Conservation (phyloP, 2,329 filamentous ascomycete genomes). For the Cercospora canescens region DNA sequence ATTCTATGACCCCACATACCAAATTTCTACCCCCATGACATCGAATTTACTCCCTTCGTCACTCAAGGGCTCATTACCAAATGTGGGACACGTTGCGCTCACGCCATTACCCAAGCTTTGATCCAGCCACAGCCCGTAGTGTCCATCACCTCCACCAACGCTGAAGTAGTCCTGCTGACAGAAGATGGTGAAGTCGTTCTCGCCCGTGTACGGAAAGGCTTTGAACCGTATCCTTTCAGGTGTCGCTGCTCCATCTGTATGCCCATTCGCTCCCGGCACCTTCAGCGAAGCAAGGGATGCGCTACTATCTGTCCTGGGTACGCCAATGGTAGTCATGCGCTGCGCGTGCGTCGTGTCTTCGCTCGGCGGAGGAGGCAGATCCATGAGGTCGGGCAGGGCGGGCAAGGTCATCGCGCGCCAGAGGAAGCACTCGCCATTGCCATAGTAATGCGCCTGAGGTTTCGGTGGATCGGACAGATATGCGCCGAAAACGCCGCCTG, state of each 20-base stretch:
- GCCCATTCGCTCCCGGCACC: constrained; percentile 27
- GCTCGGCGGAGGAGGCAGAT: constrained; percentile 69
- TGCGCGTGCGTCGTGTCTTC: constrained; percentile 63
- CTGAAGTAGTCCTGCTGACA: constrained; percentile 84
- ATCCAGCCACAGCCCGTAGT: constrained; percentile 92
- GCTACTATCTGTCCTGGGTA: constrained; percentile 27
- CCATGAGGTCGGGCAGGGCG: constrained; percentile 52
- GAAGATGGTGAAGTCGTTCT: constrained; percentile 96
- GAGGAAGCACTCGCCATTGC: constrained; percentile 93
- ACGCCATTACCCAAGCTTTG: constrained; percentile 81
- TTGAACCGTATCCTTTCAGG: constrained; percentile 88
- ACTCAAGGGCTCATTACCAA: constrained; percentile 90
- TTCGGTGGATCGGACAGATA: constrained; percentile 90
- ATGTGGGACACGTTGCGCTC: constrained; percentile 82
- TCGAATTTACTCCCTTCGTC: constrained; percentile 92
- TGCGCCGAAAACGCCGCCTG: constrained; percentile 81
- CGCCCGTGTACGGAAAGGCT: constrained; percentile 91
- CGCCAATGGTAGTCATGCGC: constrained; percentile 61
- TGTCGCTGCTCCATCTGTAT: constrained; percentile 44
- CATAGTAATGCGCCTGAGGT: constrained; percentile 81
- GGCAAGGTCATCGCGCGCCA: constrained; percentile 74
- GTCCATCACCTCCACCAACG: constrained; percentile 81
- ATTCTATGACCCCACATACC: constrained; percentile 69
- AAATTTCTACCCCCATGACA: constrained; percentile 86
- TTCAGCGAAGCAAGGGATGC: constrained; percentile 31